These are phyloP conservation scores for Kokia cookei DNA, from an alignment of 441 rosid species.

Conservation along the genomic window DNA sequence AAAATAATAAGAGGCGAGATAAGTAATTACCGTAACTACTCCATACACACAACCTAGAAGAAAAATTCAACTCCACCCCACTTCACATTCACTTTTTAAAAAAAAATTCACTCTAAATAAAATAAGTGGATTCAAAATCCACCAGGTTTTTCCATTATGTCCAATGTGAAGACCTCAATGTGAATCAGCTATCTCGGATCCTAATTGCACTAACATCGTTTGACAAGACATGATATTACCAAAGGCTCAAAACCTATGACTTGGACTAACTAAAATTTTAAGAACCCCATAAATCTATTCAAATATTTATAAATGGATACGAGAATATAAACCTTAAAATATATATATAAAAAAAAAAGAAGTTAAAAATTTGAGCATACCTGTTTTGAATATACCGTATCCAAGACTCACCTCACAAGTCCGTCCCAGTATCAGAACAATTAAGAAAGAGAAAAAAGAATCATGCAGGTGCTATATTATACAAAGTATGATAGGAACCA, in stretches of 20 bases:
- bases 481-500: conserved; percentile 11
- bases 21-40: too few relatives aligned
- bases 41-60: accelerated
- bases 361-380: background rate
- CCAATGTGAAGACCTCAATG: background rate
- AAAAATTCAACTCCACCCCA: too few relatives aligned
- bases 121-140: too few relatives aligned
- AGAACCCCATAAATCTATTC: background rate
- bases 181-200: background rate
- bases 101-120: too few relatives aligned
- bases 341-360: background rate
- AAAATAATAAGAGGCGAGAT: accelerated
- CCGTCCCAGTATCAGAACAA: background rate
- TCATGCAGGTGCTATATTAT: conserved; percentile 1
- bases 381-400: background rate
- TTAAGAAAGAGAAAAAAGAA: background rate
- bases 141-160: too few relatives aligned
- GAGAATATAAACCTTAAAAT: background rate
- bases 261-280: background rate
- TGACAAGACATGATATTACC: background rate
- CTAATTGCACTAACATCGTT: background rate
- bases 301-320: background rate
- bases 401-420: background rate
- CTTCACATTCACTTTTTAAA: too few relatives aligned
- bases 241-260: background rate